Evolutionary conservation across 805 yeast species (phyloP).

Genomic region (Priceomyces melissophilus): DNA sequence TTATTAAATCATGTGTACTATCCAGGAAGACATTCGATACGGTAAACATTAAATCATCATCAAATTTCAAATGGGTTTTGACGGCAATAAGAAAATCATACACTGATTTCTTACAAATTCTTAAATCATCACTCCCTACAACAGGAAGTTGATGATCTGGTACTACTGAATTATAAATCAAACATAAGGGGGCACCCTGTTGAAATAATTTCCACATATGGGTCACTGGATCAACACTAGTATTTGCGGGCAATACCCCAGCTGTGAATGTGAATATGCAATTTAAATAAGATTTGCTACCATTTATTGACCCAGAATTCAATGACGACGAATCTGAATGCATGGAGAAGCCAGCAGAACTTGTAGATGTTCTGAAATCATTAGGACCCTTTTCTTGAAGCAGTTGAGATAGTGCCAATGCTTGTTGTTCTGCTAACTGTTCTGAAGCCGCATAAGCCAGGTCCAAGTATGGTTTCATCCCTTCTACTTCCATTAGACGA

Average conservation of each 20-base stretch:
- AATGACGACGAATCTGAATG: slow-evolving; percentile 30
- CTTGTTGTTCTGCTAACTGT: slow-evolving; percentile 69
- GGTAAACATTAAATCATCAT: slow-evolving; percentile 82
- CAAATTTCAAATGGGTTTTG: slow-evolving; percentile 66
- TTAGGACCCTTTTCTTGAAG: slow-evolving; percentile 20
- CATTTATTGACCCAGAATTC: slow-evolving; percentile 11
- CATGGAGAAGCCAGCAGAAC: slow-evolving; percentile 32
- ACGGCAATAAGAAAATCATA: slow-evolving; percentile 89
- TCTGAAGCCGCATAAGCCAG: slow-evolving; percentile 67
- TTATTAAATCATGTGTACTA: slow-evolving; percentile 70
- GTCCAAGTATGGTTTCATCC: slow-evolving; percentile 63
- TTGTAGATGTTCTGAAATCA: slow-evolving; percentile 32
- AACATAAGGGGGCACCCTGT: slow-evolving; percentile 89
- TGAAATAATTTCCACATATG: slow-evolving; percentile 85
- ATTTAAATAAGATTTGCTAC: slow-evolving; percentile 20
- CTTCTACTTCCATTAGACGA: slow-evolving; percentile 57
- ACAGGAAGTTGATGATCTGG: slow-evolving; percentile 47
- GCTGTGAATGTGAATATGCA: slow-evolving; percentile 63
- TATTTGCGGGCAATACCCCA: slow-evolving; percentile 71
- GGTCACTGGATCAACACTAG: slow-evolving; percentile 87
- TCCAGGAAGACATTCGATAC: slow-evolving; percentile 86
- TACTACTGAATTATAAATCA: slow-evolving; percentile 69
- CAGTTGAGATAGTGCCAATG: slow-evolving; percentile 46
- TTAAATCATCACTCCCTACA: slow-evolving; percentile 73
- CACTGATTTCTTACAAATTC: slow-evolving; percentile 82